A percentile compares a stretch with the other conserved stretches of the same genome.
Conservation (phyloP, 768 basidiomycete genomes). For the Mycena albidolilacea region DNA sequence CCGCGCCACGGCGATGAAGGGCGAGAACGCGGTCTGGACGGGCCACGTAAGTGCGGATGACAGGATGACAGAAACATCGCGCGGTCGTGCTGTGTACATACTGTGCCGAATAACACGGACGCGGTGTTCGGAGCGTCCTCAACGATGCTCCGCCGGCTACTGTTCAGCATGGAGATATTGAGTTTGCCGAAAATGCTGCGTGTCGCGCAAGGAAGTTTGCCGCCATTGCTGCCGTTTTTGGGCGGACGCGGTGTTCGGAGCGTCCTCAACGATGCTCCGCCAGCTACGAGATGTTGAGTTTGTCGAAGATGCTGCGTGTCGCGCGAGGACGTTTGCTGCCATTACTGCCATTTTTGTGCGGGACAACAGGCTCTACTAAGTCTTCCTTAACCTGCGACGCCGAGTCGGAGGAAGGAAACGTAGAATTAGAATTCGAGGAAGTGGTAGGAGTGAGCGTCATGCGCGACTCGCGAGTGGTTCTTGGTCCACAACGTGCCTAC, state of each 20-base stretch:
- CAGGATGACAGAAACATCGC: constrained; percentile 39
- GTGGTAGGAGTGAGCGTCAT: constrained; percentile 13
- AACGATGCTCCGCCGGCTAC: constrained; percentile 28
- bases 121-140: constrained; percentile 46
- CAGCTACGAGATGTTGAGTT: constrained; percentile 71
- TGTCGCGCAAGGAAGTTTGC: constrained; percentile 59
- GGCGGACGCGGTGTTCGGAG: constrained; percentile 48
- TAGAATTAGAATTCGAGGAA: constrained; percentile 39
- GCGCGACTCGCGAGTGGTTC: constrained; percentile 50
- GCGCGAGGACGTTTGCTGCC: constrained; percentile 56
- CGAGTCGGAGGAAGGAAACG: constrained; percentile 15
- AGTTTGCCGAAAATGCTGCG: constrained; percentile 82
- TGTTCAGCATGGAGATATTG: constrained; percentile 76
- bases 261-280: constrained; percentile 8
- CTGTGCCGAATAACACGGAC: constrained; percentile 49
- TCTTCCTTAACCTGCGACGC: background rate
- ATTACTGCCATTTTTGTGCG: constrained; percentile 1
- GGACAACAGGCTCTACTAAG: constrained; percentile 13
- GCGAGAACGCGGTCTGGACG: constrained; percentile 55
- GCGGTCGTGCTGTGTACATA: constrained; percentile 41
- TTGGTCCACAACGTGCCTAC: constrained; percentile 83
- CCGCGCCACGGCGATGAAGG: constrained; percentile 57
- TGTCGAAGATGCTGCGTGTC: constrained; percentile 78
- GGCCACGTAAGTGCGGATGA: constrained; percentile 53
- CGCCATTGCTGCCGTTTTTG: background rate